phyloP scores from a whole-genome alignment of 176 grass and related monocot species.

The Canna indica region DNA sequence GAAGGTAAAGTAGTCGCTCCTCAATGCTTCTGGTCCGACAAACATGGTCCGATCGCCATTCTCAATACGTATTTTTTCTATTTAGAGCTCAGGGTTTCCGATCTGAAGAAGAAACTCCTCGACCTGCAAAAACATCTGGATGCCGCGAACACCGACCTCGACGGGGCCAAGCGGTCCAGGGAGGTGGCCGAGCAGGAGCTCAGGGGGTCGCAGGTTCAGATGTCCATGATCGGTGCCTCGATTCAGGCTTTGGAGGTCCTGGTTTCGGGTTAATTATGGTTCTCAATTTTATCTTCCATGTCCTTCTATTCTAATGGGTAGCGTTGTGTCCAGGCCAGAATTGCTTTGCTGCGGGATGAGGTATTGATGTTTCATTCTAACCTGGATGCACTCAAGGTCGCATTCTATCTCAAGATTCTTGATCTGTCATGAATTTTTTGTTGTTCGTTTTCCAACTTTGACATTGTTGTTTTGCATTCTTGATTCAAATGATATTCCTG shows the following conservation, averaged over 20 bases:
- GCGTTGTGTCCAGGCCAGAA: constrained; percentile 36
- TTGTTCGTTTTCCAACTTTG: background rate
- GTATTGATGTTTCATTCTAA: constrained; percentile 39
- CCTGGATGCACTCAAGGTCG: constrained; percentile 51
- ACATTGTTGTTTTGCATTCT: background rate
- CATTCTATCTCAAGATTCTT: background rate
- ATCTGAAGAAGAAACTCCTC: constrained; percentile 44
- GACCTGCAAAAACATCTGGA: constrained; percentile 27
- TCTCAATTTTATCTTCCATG: background rate
- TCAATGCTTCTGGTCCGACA: too few species aligned
- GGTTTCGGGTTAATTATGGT: background rate
- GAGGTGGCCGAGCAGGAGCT: constrained; percentile 53
- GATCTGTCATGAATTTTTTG: background rate
- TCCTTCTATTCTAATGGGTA: background rate
- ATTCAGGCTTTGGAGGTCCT: constrained; percentile 42
- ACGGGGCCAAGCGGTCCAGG: constrained; percentile 37
- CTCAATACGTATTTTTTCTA: background rate
- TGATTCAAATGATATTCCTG: background rate
- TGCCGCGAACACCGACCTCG: constrained; percentile 35
- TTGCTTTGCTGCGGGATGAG: constrained; percentile 38
- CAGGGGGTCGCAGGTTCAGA: constrained; percentile 39
- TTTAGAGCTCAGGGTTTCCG: constrained; percentile 47
- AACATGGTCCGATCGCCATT: background rate
- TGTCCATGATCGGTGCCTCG: constrained; percentile 37
- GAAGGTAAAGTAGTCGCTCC: constrained; percentile 29